phyloP scores from a whole-genome alignment of 1,284 basidiomycete species.

The Ceratobasidium sp. region DNA sequence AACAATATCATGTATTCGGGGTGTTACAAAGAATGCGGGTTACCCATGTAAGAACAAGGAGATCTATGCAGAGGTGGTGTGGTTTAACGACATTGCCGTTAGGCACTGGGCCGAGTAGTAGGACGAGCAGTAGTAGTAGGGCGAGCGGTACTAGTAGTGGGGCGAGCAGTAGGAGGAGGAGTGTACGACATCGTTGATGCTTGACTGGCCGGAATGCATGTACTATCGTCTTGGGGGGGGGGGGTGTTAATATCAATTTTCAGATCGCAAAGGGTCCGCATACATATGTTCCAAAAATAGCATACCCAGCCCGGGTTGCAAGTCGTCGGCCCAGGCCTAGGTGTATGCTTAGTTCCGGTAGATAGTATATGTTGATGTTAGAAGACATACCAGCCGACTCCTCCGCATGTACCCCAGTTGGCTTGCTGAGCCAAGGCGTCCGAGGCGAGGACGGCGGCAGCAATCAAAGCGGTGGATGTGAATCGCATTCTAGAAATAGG shows the following conservation, averaged over 20 bases:
- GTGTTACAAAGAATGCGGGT: too few species aligned
- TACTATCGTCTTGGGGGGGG: slow-evolving; percentile 2
- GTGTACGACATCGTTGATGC: not conserved
- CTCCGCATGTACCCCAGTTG: not conserved
- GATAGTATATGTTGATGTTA: too few species aligned
- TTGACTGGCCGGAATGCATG: slow-evolving; percentile 10
- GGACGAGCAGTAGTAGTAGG: not conserved
- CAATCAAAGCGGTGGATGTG: not conserved
- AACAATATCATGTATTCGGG: too few species aligned
- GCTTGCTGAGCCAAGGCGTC: not conserved
- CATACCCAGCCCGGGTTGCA: not conserved
- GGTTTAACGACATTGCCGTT: too few species aligned
- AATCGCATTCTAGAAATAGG: slow-evolving; percentile 7
- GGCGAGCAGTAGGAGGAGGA: not conserved
- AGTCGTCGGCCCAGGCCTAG: slow-evolving; percentile 1
- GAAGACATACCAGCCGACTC: not conserved
- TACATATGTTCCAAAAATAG: not conserved
- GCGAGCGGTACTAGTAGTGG: not conserved
- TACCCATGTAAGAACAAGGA: too few species aligned
- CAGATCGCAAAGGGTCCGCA: not conserved
- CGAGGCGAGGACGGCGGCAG: not conserved
- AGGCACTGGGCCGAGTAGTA: not conserved
- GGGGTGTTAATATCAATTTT: not conserved
- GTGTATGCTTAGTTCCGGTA: too few species aligned
- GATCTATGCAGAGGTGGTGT: too few species aligned